Evolutionary conservation across 2,329 filamentous ascomycete species (phyloP).

Genomic region (Diatrype stigma): DNA sequence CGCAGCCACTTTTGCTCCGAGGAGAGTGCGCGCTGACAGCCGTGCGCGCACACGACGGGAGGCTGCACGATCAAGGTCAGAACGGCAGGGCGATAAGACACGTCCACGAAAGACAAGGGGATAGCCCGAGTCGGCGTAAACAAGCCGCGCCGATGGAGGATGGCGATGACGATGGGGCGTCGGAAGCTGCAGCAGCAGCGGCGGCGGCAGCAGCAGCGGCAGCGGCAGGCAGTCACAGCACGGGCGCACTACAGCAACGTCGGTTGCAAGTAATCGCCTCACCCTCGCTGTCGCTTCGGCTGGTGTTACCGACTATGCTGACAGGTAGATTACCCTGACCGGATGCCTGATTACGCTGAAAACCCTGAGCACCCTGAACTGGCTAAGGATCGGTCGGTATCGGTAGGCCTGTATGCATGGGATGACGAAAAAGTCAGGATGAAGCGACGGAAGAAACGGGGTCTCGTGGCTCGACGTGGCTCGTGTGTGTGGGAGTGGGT

Average conservation of each 20-base stretch:
- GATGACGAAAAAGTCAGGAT: neutral
- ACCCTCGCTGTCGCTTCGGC: neutral
- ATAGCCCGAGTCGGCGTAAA: neutral
- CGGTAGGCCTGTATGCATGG: neutral
- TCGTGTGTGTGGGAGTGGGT: neutral
- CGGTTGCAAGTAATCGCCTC: neutral
- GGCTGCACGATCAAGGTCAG: neutral
- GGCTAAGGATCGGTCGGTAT: neutral
- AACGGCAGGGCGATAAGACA: neutral
- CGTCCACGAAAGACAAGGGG: neutral
- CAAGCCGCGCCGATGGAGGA: neutral
- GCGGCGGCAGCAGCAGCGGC: neutral
- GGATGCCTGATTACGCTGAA: neutral
- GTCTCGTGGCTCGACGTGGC: slow-evolving; percentile 1
- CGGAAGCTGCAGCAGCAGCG: neutral
- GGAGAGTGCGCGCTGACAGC: slow-evolving; percentile 24
- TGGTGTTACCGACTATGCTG: too few species aligned
- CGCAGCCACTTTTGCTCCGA: slow-evolving; percentile 45
- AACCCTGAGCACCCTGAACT: neutral
- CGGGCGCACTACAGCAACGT: too few species aligned
- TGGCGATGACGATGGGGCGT: neutral
- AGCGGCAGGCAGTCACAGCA: neutral
- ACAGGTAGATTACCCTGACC: neutral
- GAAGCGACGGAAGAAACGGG: neutral
- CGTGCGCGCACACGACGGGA: slow-evolving; percentile 27